These are phyloP conservation scores for Croton setiger DNA, from an alignment of 441 rosid species.

Conservation along the genomic window DNA sequence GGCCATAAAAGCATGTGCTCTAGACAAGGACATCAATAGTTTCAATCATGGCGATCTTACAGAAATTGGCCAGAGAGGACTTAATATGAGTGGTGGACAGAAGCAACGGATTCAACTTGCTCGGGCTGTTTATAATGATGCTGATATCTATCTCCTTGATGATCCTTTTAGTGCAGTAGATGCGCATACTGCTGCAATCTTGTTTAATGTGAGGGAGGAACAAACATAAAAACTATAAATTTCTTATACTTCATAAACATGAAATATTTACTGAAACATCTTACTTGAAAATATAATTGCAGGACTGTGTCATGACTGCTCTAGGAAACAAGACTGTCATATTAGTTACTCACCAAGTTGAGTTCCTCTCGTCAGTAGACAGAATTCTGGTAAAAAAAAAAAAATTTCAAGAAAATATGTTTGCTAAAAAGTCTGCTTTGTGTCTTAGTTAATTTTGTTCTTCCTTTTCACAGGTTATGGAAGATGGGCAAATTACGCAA, in stretches of 20 bases:
- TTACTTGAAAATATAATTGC: conserved; percentile 22
- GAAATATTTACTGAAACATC: not conserved
- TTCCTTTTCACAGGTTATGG: conserved; percentile 56
- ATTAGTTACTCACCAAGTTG: conserved; percentile 91
- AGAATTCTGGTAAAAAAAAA: conserved; percentile 57
- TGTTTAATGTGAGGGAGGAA: conserved; percentile 55
- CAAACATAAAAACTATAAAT: not conserved
- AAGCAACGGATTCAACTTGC: conserved; percentile 93
- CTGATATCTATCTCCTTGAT: conserved; percentile 81
- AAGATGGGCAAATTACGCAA: conserved; percentile 60
- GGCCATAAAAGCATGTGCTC: conserved; percentile 63
- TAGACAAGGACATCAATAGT: conserved; percentile 67
- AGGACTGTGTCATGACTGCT: conserved; percentile 76
- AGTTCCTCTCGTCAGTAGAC: conserved; percentile 77
- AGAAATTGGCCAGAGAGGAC: conserved; percentile 91
- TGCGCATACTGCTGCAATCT: conserved; percentile 73
- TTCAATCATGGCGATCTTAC: conserved; percentile 79
- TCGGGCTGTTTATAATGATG: conserved; percentile 75
- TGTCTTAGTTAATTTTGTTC: not conserved
- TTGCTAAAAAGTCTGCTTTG: no score
- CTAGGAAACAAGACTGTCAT: conserved; percentile 66
- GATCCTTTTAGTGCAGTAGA: conserved; percentile 89
- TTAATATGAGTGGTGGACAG: conserved; percentile 95
- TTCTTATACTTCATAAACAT: not conserved
- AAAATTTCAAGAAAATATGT: not conserved